These are phyloP conservation scores for Fusarium dlaminii DNA, from an alignment of 2,329 filamentous ascomycete genomes.

Conservation along the genomic window DNA sequence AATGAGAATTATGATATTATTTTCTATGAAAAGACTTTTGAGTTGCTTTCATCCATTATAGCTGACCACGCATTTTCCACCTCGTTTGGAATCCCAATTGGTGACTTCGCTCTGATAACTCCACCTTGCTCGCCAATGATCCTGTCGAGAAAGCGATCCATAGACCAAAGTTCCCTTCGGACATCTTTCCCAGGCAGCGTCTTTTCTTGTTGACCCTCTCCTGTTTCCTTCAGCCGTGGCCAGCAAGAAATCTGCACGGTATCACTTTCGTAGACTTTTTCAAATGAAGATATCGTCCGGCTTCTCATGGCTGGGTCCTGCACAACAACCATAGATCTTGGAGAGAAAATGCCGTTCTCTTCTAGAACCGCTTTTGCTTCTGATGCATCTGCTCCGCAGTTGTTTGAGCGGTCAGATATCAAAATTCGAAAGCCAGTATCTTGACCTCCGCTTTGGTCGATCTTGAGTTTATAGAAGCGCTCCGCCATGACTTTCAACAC, in stretches of 20 bases:
- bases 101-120: fast-evolving
- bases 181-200: fast-evolving
- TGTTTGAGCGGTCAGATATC: background rate
- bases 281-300: background rate
- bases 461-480: background rate
- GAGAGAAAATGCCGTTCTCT: fast-evolving
- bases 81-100: constrained; percentile 2
- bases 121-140: background rate
- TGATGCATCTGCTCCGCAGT: background rate
- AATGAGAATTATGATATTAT: background rate
- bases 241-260: background rate
- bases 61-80: constrained; percentile 29
- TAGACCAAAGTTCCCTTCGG: constrained; percentile 11
- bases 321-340: background rate
- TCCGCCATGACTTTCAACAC: constrained; percentile 12
- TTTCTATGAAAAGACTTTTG: background rate
- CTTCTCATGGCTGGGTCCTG: constrained; percentile 25
- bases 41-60: background rate
- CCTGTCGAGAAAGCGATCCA: constrained; percentile 9
- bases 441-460: fast-evolving
- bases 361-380: background rate
- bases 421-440: background rate
- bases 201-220: fast-evolving
- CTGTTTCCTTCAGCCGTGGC: background rate
- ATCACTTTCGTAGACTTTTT: background rate